Conservation (phyloP, 345 rosid species). For the Crucihimalaya himalaica region DNA sequence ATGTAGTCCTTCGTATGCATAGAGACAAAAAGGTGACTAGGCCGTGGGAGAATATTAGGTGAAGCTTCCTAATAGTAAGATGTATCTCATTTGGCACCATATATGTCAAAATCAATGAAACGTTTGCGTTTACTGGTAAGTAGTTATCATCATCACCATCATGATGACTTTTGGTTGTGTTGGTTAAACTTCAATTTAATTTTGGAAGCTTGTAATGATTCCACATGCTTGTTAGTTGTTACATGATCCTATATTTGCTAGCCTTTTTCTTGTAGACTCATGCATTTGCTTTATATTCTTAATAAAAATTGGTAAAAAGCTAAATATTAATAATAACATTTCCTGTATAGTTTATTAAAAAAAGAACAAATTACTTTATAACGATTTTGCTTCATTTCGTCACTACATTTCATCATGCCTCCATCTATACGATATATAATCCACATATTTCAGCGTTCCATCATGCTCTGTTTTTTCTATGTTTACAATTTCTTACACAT, state of each 20-base stretch:
- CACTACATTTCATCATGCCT: background rate
- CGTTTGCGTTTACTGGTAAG: constrained; percentile 7
- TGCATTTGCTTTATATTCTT: background rate
- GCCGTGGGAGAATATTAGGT: constrained; percentile 40
- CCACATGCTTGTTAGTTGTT: constrained; percentile 40
- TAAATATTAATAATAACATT: background rate
- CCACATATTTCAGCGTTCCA: background rate
- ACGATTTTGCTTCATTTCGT: background rate
- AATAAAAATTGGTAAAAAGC: background rate
- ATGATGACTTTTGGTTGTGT: constrained; percentile 32
- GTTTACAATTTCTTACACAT: background rate
- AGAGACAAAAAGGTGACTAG: constrained; percentile 25
- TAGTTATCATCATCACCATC: constrained; percentile 2
- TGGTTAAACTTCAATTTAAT: constrained; percentile 22
- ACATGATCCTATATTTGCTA: constrained; percentile 16
- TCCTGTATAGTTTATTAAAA: background rate
- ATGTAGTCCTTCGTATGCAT: constrained; percentile 26
- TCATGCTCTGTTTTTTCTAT: background rate
- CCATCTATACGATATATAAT: background rate
- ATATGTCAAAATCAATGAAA: constrained; percentile 35
- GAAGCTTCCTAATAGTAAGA: constrained; percentile 36
- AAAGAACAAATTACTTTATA: background rate
- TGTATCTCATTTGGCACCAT: constrained; percentile 31
- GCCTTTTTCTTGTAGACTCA: constrained; percentile 1
- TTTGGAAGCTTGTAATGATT: constrained; percentile 42